These are phyloP conservation scores for Hyaloscypha hepaticicola DNA, from an alignment of 495 filamentous ascomycete species.

Conservation along the genomic window DNA sequence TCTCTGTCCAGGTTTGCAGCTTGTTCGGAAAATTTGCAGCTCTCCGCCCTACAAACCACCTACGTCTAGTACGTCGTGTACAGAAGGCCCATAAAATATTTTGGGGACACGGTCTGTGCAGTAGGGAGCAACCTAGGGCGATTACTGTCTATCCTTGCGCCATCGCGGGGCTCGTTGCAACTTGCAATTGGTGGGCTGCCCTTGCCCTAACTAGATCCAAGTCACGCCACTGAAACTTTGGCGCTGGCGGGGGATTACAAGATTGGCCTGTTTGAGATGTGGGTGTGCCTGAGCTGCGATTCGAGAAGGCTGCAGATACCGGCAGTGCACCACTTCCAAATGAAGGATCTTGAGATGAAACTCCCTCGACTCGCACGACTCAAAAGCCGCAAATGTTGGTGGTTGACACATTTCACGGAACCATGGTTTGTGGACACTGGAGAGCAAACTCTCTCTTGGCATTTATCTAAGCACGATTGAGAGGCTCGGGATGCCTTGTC, in stretches of 20 bases:
- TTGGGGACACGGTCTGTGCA: slow-evolving; percentile 11
- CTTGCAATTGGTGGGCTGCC: slow-evolving; percentile 12
- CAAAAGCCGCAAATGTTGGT: too few species aligned
- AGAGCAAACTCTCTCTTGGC: too few species aligned
- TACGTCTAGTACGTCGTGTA: not conserved
- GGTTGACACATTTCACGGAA: too few species aligned
- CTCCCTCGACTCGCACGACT: too few species aligned
- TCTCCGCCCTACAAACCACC: not conserved
- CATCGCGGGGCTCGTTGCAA: slow-evolving; percentile 1
- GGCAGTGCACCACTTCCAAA: not conserved
- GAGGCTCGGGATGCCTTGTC: too few species aligned
- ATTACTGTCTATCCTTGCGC: slow-evolving; percentile 30
- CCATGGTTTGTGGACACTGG: too few species aligned
- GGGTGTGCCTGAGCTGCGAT: not conserved
- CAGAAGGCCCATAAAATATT: not conserved
- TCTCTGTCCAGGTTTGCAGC: slow-evolving; percentile 3
- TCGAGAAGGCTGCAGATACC: not conserved
- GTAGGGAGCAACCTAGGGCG: slow-evolving; percentile 28
- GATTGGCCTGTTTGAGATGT: slow-evolving; percentile 1
- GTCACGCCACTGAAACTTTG: slow-evolving; percentile 4
- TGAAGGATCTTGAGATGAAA: not conserved
- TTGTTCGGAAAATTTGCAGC: slow-evolving; percentile 18
- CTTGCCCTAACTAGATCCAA: not conserved
- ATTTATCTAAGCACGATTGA: too few species aligned
- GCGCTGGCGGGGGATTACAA: not conserved